Percentiles rank a stretch among this genome's conserved stretches.
phyloP scores from a whole-genome alignment of 1,284 basidiomycete species.

The Trichosporon sp. region DNA sequence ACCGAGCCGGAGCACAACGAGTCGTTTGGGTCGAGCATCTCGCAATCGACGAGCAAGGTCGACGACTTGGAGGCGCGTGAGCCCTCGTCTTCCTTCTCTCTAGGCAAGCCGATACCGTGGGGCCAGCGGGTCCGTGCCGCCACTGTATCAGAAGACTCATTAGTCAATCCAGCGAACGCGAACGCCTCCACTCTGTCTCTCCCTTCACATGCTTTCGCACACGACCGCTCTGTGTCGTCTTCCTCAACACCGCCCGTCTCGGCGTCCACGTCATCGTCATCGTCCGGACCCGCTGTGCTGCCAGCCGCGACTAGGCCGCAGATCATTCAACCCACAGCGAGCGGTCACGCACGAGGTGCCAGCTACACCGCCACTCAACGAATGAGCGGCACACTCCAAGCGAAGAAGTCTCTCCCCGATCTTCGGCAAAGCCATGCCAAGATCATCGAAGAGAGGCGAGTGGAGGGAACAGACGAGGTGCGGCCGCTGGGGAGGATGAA shows the following conservation, averaged over 20 bases:
- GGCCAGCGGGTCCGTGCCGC: constrained; percentile 16
- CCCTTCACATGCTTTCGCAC: constrained; percentile 9
- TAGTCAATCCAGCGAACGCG: constrained; percentile 8
- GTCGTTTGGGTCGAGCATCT: neutral
- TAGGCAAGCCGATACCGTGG: neutral
- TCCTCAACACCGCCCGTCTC: constrained; percentile 24
- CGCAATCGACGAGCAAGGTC: neutral
- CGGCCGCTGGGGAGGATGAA: constrained; percentile 33
- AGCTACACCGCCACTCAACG: constrained; percentile 44
- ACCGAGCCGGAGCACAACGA: neutral
- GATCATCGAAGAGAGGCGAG: constrained; percentile 45
- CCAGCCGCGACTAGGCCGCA: constrained; percentile 11
- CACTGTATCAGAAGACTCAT: constrained; percentile 28
- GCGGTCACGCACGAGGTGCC: constrained; percentile 38
- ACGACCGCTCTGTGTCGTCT: constrained; percentile 17
- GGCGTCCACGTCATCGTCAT: constrained; percentile 34
- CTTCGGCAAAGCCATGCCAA: constrained; percentile 58
- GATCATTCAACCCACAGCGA: neutral
- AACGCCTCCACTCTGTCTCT: constrained; percentile 15
- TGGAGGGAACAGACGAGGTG: constrained; percentile 26
- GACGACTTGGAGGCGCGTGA: neutral
- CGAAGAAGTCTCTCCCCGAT: constrained; percentile 84
- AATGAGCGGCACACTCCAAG: constrained; percentile 49
- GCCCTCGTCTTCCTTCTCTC: neutral
- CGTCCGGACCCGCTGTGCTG: constrained; percentile 25